Base-by-base conservation (phyloP, 2,329 filamentous ascomycete genomes). In the Coniochaeta sp. region DNA sequence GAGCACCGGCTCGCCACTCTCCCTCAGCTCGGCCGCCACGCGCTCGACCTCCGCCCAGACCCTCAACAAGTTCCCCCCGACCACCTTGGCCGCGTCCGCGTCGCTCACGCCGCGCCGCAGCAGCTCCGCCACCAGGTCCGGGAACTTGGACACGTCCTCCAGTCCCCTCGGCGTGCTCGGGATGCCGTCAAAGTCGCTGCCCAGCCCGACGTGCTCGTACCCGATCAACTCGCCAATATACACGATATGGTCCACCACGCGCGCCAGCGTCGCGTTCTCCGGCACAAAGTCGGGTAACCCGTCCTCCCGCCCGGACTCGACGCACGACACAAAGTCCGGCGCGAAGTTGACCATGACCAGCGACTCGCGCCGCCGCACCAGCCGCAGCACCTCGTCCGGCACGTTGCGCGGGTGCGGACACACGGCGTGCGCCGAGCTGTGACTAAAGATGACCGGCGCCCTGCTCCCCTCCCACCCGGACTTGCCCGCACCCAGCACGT, bases 331-430 rank as follows among this genome's bases (percentile, higher is more conserved):
- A 71, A 96, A 97, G 19, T 87, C 86, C 0, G 91, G 90, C 17
- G 84, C 79, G 69, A 96, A 96, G 72, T 96, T 97, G 63, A 97
- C 85, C 91, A 97, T 96, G 58, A 97, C 90, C 10, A 98, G 68
- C 3, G 89, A 89, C 63, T 88, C 84, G 2, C 82, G 85, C 67
- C 84, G 72, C 72, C 90, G 90, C 40, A 97, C 89, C 1, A 95
- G 77, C 42, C 88, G 75, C 8, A 98, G 78, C 16, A 96, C 85
- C 60, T 93, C 83, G 64, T 98, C 92, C 1, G 90, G 90, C 8
- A 96, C 93, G 67, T 98, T 98, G 36, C 93, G 85, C 10, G 92
- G 91, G 73, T 97, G 92, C 8, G 90, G 90, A 70, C 92, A 97
- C 24, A 97, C 70, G 1, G 85, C 81, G 67, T 89, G 88, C 1